Evolutionary conservation across 371 early-diverging fungal genomes (phyloP).

Genomic region (Circinella minor): DNA sequence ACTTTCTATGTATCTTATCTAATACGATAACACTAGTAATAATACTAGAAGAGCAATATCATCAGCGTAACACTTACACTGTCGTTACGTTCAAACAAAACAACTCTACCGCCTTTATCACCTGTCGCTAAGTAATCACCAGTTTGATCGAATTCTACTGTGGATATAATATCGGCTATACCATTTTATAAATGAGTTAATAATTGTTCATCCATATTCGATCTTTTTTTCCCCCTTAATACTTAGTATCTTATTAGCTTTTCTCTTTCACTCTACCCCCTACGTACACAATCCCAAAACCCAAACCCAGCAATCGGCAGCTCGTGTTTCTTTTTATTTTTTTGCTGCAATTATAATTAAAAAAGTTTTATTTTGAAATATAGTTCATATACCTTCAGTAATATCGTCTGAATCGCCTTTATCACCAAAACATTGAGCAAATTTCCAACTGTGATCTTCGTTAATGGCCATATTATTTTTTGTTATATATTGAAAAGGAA

Average conservation of each 20-base stretch:
- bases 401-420: constrained; percentile 98
- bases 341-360: neutral
- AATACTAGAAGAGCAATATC: neutral
- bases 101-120: constrained; percentile 92
- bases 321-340: no score
- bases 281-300: no score
- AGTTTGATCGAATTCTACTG: constrained; percentile 93
- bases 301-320: no score
- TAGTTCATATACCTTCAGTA: constrained; percentile 83
- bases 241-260: no score
- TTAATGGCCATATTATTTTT: constrained; percentile 9
- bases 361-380: neutral
- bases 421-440: constrained; percentile 99
- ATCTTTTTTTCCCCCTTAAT: neutral
- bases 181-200: neutral
- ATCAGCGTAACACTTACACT: constrained; percentile 59
- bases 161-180: constrained; percentile 91
- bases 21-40: neutral
- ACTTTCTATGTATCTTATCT: no score
- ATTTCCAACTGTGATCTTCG: constrained; percentile 86
- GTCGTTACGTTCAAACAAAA: constrained; percentile 88
- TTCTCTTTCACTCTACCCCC: no score
- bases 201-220: neutral
- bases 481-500: neutral
- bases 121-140: constrained; percentile 93